These are phyloP conservation scores for Zanthoxylum bungeanum DNA, from an alignment of 345 rosid species.

Conservation along the genomic window DNA sequence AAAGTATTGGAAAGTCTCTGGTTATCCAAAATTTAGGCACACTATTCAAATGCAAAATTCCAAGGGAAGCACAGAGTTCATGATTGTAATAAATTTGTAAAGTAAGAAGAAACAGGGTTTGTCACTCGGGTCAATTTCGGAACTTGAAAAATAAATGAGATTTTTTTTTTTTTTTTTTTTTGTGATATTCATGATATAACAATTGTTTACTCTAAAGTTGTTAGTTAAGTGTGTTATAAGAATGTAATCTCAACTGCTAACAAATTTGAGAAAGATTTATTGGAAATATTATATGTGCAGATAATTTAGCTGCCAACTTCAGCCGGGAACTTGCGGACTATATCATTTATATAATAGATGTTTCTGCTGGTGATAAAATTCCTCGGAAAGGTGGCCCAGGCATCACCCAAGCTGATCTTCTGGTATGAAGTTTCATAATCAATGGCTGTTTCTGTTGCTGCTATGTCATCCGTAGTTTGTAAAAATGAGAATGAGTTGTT, in stretches of 20 bases:
- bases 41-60: not conserved
- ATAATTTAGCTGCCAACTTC: slow-evolving; percentile 95
- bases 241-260: not conserved
- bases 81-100: not conserved
- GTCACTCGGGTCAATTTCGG: not conserved
- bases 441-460: not conserved
- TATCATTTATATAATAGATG: slow-evolving; percentile 91
- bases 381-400: slow-evolving; percentile 99
- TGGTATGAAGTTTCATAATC: slow-evolving; percentile 39
- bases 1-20: not conserved
- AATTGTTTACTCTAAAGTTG: not conserved
- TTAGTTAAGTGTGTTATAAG: not conserved
- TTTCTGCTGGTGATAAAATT: slow-evolving; percentile 90
- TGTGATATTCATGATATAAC: not conserved
- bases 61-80: not conserved
- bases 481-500: not conserved
- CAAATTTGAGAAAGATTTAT: not conserved
- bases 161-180: too few relatives aligned
- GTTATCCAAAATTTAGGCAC: not conserved
- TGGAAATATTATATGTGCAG: slow-evolving; percentile 41
- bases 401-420: slow-evolving; percentile 95
- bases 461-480: not conserved
- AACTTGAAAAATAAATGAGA: not conserved
- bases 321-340: slow-evolving; percentile 95
- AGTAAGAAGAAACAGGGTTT: not conserved